Percentiles rank a stretch among this genome's conserved stretches.
Evolutionary conservation across 2,329 filamentous ascomycete genomes (phyloP).

Genomic region (Colletotrichum salicis): DNA sequence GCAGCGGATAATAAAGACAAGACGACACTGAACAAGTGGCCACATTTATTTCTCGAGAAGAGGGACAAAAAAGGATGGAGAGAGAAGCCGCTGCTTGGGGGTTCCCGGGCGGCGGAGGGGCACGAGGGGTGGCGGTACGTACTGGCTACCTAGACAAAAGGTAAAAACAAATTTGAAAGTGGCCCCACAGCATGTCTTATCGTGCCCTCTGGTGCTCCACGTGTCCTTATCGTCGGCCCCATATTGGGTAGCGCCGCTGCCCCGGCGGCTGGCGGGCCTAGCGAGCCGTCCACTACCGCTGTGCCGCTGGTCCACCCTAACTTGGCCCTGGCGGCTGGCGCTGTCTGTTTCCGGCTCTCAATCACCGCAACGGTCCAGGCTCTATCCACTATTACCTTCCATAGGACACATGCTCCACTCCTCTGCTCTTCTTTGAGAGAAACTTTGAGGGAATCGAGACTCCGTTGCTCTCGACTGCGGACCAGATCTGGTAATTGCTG

Average conservation of each 20-base stretch:
- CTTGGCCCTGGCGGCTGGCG: too few relatives aligned
- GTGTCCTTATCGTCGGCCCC: slow-evolving; percentile 30
- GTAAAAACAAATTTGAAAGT: slow-evolving; percentile 11
- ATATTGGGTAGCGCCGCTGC: slow-evolving; percentile 15
- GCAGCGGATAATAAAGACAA: slow-evolving; percentile 3
- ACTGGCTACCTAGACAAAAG: not conserved
- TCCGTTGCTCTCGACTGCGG: too few relatives aligned
- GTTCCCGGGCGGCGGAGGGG: too few relatives aligned
- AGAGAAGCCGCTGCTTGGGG: too few relatives aligned
- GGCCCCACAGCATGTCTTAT: slow-evolving; percentile 16
- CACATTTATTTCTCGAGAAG: not conserved
- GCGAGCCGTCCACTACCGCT: slow-evolving; percentile 16
- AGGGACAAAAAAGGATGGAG: not conserved
- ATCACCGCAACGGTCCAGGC: not conserved
- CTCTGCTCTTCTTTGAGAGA: not conserved
- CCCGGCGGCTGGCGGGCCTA: slow-evolving; percentile 23
- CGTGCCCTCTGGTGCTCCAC: slow-evolving; percentile 12
- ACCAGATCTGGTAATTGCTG: not conserved
- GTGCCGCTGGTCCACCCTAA: slow-evolving; percentile 12
- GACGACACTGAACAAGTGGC: not conserved
- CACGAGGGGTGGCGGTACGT: not conserved
- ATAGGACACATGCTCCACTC: not conserved
- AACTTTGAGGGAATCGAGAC: not conserved
- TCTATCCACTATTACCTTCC: not conserved
- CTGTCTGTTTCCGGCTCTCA: not conserved